phyloP scores from a whole-genome alignment of 192 early-diverging fungal genomes.

The Lobosporangium transversale region DNA sequence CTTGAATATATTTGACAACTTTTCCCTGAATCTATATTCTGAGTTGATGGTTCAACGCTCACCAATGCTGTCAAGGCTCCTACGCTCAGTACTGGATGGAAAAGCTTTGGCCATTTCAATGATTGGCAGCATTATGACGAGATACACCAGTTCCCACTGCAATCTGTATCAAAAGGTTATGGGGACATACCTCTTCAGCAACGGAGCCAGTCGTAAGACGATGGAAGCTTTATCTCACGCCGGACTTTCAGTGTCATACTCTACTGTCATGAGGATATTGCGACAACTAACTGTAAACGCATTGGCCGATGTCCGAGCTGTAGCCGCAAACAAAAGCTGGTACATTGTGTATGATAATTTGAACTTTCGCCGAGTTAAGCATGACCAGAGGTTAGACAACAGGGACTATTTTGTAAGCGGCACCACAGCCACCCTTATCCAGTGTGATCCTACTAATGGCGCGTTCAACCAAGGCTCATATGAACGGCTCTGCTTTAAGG shows the following conservation, averaged over 20 bases:
- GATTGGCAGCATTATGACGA: conserved; percentile 1
- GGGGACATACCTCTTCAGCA: conserved; percentile 7
- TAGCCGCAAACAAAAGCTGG: background rate
- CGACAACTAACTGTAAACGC: background rate
- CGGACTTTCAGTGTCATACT: background rate
- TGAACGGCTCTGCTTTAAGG: background rate
- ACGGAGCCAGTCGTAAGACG: background rate
- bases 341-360: conserved; percentile 26
- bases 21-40: background rate
- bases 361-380: conserved; percentile 5
- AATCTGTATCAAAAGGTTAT: conserved; percentile 12
- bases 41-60: background rate
- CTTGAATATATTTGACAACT: background rate
- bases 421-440: conserved; percentile 8
- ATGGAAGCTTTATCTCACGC: conserved; percentile 7
- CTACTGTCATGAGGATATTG: background rate
- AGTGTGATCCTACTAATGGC: background rate
- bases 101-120: background rate
- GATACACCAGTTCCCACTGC: no score
- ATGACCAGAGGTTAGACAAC: conserved; percentile 10
- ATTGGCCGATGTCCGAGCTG: background rate
- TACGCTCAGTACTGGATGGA: background rate
- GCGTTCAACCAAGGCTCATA: background rate
- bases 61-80: background rate
- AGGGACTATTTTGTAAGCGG: conserved; percentile 9